A percentile compares a stretch with the other conserved stretches of the same genome.
Conservation (phyloP, 2,329 filamentous ascomycete species). For the Ceratocystis lukuohia region DNA sequence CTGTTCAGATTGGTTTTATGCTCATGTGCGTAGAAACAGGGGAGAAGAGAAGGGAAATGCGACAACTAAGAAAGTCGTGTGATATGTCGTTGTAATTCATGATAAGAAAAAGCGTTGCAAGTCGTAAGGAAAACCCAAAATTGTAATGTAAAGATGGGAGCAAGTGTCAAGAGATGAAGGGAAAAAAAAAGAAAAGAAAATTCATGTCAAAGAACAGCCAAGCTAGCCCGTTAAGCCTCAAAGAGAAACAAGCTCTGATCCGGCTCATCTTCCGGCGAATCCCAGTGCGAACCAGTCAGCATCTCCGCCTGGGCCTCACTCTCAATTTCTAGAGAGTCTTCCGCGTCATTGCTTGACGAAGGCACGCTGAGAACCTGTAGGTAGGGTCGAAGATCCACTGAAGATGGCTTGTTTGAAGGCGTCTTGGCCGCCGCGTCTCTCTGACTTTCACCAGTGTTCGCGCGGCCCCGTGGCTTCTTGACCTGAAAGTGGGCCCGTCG, state of each 20-base stretch:
- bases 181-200: background rate
- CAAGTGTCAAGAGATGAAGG: too few species aligned
- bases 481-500: conserved; percentile 77
- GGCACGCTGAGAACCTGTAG: conserved; percentile 4
- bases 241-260: background rate
- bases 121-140: conserved; percentile 9
- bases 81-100: background rate
- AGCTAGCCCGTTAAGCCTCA: conserved; percentile 3
- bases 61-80: background rate
- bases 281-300: background rate
- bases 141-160: too few species aligned
- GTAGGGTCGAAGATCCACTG: conserved; percentile 17
- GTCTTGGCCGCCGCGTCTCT: conserved; percentile 8
- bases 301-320: background rate
- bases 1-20: conserved; percentile 12
- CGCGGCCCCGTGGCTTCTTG: conserved; percentile 33
- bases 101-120: conserved; percentile 4
- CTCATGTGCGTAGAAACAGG: background rate
- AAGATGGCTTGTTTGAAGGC: conserved; percentile 12
- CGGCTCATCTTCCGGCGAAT: background rate
- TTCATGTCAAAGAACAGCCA: background rate
- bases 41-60: background rate
- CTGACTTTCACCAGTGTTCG: conserved; percentile 25
- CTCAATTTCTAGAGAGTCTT: conserved; percentile 4
- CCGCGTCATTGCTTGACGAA: background rate